Base-by-base conservation (phyloP, 371 early-diverging fungal species). In the Chytridium lagenaria region DNA sequence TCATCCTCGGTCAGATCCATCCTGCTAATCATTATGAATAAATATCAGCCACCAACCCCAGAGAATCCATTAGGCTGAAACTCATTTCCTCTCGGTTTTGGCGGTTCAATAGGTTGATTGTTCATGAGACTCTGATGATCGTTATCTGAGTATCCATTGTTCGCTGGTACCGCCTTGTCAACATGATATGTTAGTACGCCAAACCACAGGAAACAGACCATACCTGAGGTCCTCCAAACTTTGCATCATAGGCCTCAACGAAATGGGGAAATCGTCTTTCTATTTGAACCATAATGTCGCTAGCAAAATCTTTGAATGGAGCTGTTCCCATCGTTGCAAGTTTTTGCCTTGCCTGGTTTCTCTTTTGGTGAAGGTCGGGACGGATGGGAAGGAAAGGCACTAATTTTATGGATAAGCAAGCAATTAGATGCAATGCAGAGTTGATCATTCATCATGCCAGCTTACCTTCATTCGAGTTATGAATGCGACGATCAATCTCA, bases 331-430 rank as follows among this genome's bases (percentile, higher is more conserved):
- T 81, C 0, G 96, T 95, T 16, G 96, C 95, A 2, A 97, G 86
- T 75, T 97, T 97, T 73, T 96, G 96, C 44, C 97, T 88, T 0
- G 97, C 96, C 78, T 96, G 96, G 83, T 97, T 97, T 63, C 97
- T 88, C 80, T 95, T 95, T 26, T 90, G 94, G 75, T 94, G 94
- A 79, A 91, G 95, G 28, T 94, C 93, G 66, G 89, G 88, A 26
- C 91, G 83, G 26, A 93, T 87, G 23, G 92, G 87, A 65, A 96
- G 81, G 82, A 93, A 95, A 3, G 96, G 94, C 44, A 91, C 95
- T 94, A 44, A 40, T 10, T 26, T n/a, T n/a, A n/a, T n/a, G n/a
- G n/a, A n/a, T n/a, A n/a, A n/a, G n/a, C n/a, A n/a, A n/a, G n/a
- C n/a, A n/a, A n/a, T n/a, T n/a, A n/a, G n/a, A n/a, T n/a, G n/a